phyloP scores from a whole-genome alignment of 2,329 filamentous ascomycete species.

The Rasamsonia emersonii region DNA sequence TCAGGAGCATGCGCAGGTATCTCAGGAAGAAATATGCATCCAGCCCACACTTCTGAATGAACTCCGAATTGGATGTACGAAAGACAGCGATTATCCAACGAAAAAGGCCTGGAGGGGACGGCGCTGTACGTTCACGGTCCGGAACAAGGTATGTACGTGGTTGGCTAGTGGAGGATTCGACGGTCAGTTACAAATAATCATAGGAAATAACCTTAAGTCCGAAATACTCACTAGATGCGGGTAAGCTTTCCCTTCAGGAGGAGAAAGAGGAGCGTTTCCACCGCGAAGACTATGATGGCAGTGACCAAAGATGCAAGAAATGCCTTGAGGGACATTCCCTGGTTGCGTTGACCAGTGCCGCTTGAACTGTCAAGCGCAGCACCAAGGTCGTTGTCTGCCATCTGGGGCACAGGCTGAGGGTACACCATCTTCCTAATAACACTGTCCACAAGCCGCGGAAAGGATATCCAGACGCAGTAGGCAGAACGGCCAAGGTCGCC shows the following conservation, averaged over 20 bases:
- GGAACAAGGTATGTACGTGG: slow-evolving; percentile 80
- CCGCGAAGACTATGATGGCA: slow-evolving; percentile 54
- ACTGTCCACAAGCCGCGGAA: background rate
- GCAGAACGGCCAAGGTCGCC: too few species aligned
- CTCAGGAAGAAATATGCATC: slow-evolving; percentile 97
- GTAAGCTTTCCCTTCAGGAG: slow-evolving; percentile 68
- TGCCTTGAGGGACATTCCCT: slow-evolving; percentile 33
- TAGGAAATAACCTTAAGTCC: slow-evolving; percentile 7
- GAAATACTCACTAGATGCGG: slow-evolving; percentile 64
- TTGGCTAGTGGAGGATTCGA: slow-evolving; percentile 44
- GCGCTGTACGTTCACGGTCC: slow-evolving; percentile 71
- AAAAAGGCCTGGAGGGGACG: slow-evolving; percentile 54
- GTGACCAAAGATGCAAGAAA: slow-evolving; percentile 59
- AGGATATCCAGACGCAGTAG: too few species aligned
- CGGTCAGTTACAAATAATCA: slow-evolving; percentile 6
- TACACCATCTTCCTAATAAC: background rate
- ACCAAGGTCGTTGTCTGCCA: background rate
- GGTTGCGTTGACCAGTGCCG: slow-evolving; percentile 18
- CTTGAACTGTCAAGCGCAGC: slow-evolving; percentile 2
- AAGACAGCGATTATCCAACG: slow-evolving; percentile 51
- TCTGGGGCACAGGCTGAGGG: background rate
- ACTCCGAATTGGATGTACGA: slow-evolving; percentile 65
- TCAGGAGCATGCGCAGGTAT: slow-evolving; percentile 74
- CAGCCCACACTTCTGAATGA: slow-evolving; percentile 91
- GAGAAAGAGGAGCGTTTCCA: slow-evolving; percentile 62